Conservation (phyloP, 2,329 filamentous ascomycete species). For the Ophidiomyces ophidiicola region DNA sequence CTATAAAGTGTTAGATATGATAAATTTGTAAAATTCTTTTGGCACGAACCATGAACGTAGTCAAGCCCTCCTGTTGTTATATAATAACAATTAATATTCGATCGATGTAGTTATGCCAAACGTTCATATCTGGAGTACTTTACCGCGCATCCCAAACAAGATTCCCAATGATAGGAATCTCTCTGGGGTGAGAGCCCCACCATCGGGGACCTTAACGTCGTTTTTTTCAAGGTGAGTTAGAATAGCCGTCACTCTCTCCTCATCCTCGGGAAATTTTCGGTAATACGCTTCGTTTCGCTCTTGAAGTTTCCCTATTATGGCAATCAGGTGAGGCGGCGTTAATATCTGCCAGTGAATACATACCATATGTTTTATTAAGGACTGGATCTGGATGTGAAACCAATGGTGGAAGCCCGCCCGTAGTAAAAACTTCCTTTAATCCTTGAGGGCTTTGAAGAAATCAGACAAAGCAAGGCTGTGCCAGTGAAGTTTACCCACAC, state of each 20-base stretch:
- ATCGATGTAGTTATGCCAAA: background rate
- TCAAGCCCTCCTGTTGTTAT: constrained; percentile 51
- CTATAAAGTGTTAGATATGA: constrained; percentile 21
- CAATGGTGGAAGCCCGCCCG: constrained; percentile 71
- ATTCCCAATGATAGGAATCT: constrained; percentile 70
- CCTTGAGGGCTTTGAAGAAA: constrained; percentile 49
- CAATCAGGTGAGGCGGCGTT: background rate
- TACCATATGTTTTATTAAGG: constrained; percentile 56
- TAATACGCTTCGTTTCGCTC: constrained; percentile 71
- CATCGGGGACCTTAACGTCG: constrained; percentile 55
- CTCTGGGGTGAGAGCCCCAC: constrained; percentile 58
- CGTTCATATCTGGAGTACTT: constrained; percentile 10
- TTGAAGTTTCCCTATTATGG: constrained; percentile 44
- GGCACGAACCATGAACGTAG: constrained; percentile 48
- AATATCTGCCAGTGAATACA: constrained; percentile 8
- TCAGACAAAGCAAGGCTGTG: background rate
- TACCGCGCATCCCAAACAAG: constrained; percentile 61
- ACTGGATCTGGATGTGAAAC: constrained; percentile 60
- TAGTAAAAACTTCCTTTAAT: constrained; percentile 69
- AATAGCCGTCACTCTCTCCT: constrained; percentile 54
- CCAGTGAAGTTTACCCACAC: constrained; percentile 16
- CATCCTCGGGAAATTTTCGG: constrained; percentile 70
- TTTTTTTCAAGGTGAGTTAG: constrained; percentile 51
- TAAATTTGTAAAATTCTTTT: background rate
- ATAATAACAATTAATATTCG: no score